A percentile compares a stretch with the other conserved stretches of the same genome.
Evolutionary conservation across 805 yeast genomes (phyloP).

Genomic region (Wickerhamiella azyma): DNA sequence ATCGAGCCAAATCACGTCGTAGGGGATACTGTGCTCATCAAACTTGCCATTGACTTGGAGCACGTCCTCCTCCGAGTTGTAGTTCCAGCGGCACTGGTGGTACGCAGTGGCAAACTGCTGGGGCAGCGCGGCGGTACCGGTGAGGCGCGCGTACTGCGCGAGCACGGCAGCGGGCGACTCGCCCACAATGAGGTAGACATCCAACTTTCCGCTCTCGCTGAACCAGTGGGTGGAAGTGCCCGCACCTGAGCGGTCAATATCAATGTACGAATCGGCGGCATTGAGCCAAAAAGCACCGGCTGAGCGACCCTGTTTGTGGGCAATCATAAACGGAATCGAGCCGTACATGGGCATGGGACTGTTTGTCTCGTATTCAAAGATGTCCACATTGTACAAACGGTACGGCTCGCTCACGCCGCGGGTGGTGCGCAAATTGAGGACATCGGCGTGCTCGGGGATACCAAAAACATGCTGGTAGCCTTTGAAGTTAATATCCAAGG

Average conservation of each 20-base stretch:
- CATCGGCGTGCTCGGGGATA: conserved; percentile 93
- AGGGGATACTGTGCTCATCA: conserved; percentile 66
- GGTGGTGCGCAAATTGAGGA: conserved; percentile 62
- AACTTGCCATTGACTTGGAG: conserved; percentile 53
- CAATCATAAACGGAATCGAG: conserved; percentile 75
- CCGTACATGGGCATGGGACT: conserved; percentile 91
- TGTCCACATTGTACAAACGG: conserved; percentile 82
- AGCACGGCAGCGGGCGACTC: conserved; percentile 42
- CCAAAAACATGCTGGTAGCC: conserved; percentile 64
- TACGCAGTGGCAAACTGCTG: conserved; percentile 70
- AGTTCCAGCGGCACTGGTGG: conserved; percentile 97
- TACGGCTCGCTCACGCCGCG: conserved; percentile 42
- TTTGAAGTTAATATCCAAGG: conserved; percentile 54
- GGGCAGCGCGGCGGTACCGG: conserved; percentile 68
- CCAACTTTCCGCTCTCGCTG: conserved; percentile 78
- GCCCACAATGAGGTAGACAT: conserved; percentile 55
- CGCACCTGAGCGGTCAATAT: conserved; percentile 33
- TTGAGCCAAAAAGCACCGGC: conserved; percentile 86
- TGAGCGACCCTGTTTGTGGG: conserved; percentile 41
- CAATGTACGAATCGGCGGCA: conserved; percentile 84
- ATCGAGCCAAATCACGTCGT: conserved; percentile 89
- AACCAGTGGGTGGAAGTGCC: conserved; percentile 69
- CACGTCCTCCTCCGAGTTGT: conserved; percentile 77
- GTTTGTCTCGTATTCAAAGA: conserved; percentile 79
- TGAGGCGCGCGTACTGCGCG: conserved; percentile 46